Evolutionary conservation across 2,329 filamentous ascomycete genomes (phyloP).

Genomic region (Verticillium nubilum): DNA sequence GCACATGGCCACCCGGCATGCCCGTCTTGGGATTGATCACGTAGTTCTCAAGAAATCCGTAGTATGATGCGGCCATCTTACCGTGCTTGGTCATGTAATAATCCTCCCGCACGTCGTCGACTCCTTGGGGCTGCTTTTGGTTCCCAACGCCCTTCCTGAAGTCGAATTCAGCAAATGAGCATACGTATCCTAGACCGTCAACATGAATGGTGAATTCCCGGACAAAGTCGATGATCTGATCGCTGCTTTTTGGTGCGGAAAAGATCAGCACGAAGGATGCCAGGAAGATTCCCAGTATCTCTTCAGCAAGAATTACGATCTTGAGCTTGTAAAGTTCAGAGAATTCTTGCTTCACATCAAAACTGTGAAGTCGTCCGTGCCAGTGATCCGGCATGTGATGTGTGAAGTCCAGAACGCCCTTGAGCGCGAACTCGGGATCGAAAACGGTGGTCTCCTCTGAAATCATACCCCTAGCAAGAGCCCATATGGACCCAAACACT

Average conservation of each 20-base stretch:
- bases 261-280: constrained; percentile 86
- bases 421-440: constrained; percentile 84
- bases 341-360: constrained; percentile 89
- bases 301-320: constrained; percentile 84
- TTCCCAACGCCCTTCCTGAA: constrained; percentile 74
- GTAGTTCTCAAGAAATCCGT: constrained; percentile 92
- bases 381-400: constrained; percentile 89
- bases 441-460: constrained; percentile 87
- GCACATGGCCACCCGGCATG: constrained; percentile 51
- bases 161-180: constrained; percentile 95
- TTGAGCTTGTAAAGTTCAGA: constrained; percentile 87
- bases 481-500: constrained; percentile 77
- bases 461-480: constrained; percentile 73
- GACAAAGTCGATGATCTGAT: constrained; percentile 96
- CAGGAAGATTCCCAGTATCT: constrained; percentile 86
- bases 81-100: constrained; percentile 95
- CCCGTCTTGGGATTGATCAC: constrained; percentile 66
- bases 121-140: constrained; percentile 29
- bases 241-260: constrained; percentile 80
- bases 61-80: constrained; percentile 97
- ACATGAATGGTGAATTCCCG: constrained; percentile 96
- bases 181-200: constrained; percentile 91
- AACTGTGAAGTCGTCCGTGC: constrained; percentile 84
- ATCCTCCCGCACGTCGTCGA: constrained; percentile 69
- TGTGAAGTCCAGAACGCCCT: constrained; percentile 85